Base-by-base conservation (phyloP, 495 filamentous ascomycete species). In the Melanomma pulvis-pyrius region DNA sequence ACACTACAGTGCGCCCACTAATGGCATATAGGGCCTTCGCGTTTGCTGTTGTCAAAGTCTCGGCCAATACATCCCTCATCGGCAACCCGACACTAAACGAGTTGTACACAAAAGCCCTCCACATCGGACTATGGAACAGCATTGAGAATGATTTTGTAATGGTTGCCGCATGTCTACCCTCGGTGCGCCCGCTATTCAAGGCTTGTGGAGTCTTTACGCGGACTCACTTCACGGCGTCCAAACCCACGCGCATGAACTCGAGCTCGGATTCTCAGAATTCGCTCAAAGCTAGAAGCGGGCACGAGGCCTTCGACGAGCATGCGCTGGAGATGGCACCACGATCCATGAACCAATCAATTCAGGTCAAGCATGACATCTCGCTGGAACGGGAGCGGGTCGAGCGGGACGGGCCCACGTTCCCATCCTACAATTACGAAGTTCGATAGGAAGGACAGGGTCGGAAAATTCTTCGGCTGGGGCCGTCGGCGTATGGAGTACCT, bases 81-180 rank as follows among this genome's bases (percentile, higher is more conserved):
- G 34, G 55, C 1, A 44, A 59, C 1, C 55, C 55, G 11, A 59
- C 55, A 1, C 34, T 59, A 15, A 41, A 59, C 5, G 5, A 59
- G 34, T 30, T 46, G 2, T 59, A 59, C 34, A 59, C 34, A 15
- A 12, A 29, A 41, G 55, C 55, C 1, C 55, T 59, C 30, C 29
- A 59, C 30, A 59, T 46, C 25, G 55, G n/a, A 8, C 36, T 59
- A 1, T 59, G 55, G 55, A 59, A 59, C 29, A 59, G 55, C 36
- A 59, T 59, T 26, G 34, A 59, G 55, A 59, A 59, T 22, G 55
- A 59, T 26, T 59, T 59, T 12, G n/a, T 59, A 46, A n/a, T 59
- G 19, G 41, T 46, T 24, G 55, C 55, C 15, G 55, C 55, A 19
- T 59, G 55, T 44, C 34, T 59, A 1, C 55, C 55, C 30, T 59